Evolutionary conservation across 306 rosid genomes (phyloP).

Genomic region (Vachellia collinsii): DNA sequence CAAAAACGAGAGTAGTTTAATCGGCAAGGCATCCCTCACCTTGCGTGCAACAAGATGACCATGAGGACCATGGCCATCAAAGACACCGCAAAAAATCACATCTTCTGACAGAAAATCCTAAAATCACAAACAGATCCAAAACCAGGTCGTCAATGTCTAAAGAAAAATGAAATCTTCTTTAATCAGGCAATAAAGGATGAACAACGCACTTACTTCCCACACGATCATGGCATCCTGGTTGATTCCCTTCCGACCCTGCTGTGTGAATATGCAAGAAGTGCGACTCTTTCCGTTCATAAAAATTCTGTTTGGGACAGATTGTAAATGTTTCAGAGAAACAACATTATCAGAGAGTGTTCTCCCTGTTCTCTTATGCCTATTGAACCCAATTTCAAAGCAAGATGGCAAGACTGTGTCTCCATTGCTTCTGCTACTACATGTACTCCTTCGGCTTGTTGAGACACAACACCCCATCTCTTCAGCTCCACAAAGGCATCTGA

Average conservation of each 20-base stretch:
- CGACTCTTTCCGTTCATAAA: conserved; percentile 75
- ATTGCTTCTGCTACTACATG: conserved; percentile 64
- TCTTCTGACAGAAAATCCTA: conserved; percentile 92
- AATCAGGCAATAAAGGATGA: neutral
- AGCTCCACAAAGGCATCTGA: conserved; percentile 54
- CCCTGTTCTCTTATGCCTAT: conserved; percentile 60
- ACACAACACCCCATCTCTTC: conserved; percentile 86
- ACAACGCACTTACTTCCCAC: conserved; percentile 84
- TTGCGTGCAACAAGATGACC: conserved; percentile 95
- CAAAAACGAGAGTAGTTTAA: conserved; percentile 74
- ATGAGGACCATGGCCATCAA: conserved; percentile 96
- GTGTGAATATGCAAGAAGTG: conserved; percentile 84
- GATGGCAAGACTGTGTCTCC: conserved; percentile 55
- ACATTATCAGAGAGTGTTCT: conserved; percentile 64
- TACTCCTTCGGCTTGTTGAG: conserved; percentile 70
- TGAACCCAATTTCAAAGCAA: conserved; percentile 52
- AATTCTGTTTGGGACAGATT: conserved; percentile 71
- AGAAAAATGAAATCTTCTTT: conserved; percentile 11
- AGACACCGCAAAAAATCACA: conserved; percentile 83
- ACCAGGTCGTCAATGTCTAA: conserved; percentile 30
- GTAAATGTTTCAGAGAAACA: conserved; percentile 55
- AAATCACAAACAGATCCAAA: conserved; percentile 37
- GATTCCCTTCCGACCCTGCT: conserved; percentile 94
- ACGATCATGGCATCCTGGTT: conserved; percentile 99
- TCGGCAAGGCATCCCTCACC: conserved; percentile 84